Evolutionary conservation across 495 filamentous ascomycete species (phyloP).

Genomic region (Terfezia claveryi): DNA sequence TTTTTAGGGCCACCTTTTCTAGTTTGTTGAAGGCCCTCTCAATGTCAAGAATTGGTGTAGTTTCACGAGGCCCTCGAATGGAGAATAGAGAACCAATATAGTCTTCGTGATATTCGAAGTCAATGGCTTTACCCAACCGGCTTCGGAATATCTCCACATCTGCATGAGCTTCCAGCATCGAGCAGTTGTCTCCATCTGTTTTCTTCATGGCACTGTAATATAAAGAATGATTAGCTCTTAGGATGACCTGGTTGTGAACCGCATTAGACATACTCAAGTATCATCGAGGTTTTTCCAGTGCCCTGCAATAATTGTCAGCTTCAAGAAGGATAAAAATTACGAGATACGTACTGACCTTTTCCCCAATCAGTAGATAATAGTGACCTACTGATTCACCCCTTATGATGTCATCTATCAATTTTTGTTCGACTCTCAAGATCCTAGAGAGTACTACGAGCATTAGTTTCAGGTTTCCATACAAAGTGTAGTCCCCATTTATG

Average conservation of each 20-base stretch:
- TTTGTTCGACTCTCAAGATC: conserved; percentile 63
- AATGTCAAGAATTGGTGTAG: conserved; percentile 75
- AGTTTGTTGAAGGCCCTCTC: conserved; percentile 93
- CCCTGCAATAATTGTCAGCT: conserved; percentile 28
- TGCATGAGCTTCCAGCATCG: conserved; percentile 89
- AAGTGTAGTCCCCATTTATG: conserved; percentile 7
- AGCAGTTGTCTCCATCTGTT: conserved; percentile 60
- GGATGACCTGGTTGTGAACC: too few relatives aligned
- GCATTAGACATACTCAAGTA: conserved; percentile 34
- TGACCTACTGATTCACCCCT: conserved; percentile 45
- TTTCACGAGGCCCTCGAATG: conserved; percentile 78
- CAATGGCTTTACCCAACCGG: conserved; percentile 71
- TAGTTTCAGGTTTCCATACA: conserved; percentile 26
- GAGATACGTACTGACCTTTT: conserved; percentile 20
- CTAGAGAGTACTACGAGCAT: conserved; percentile 40
- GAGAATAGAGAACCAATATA: conserved; percentile 92
- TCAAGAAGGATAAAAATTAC: too few relatives aligned
- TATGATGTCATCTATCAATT: conserved; percentile 55
- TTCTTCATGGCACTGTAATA: conserved; percentile 50
- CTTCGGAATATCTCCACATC: conserved; percentile 90
- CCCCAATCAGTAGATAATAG: conserved; percentile 84
- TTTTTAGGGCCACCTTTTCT: conserved; percentile 64
- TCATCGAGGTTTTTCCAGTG: conserved; percentile 86
- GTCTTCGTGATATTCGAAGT: conserved; percentile 76
- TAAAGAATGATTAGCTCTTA: neutral